phyloP scores from a whole-genome alignment of 2,329 filamentous ascomycete species.

The Paecilomyces formosus region DNA sequence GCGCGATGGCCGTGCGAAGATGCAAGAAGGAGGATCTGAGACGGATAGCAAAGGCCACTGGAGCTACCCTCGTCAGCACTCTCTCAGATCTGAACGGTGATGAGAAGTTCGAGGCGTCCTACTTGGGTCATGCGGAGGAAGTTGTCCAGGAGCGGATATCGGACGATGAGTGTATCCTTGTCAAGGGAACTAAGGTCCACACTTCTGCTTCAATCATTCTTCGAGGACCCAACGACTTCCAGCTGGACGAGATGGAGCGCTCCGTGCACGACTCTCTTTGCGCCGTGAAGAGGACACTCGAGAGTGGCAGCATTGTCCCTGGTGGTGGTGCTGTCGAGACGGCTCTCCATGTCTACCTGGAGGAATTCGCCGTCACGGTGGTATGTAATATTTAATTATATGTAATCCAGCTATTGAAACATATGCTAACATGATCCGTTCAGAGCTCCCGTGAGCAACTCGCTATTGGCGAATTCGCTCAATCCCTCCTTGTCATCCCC shows the following conservation, averaged over 20 bases:
- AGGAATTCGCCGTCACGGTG: constrained; percentile 96
- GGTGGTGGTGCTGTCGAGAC: constrained; percentile 96
- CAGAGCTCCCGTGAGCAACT: constrained; percentile 89
- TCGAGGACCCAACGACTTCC: constrained; percentile 90
- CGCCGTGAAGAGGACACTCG: constrained; percentile 92
- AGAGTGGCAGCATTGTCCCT: constrained; percentile 93
- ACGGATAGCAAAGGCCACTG: constrained; percentile 91
- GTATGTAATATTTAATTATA: constrained; percentile 40
- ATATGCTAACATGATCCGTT: constrained; percentile 1
- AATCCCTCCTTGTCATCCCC: constrained; percentile 86
- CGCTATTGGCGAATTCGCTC: constrained; percentile 94
- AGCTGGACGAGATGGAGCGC: constrained; percentile 97
- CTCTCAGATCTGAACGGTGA: constrained; percentile 96
- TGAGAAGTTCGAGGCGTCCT: constrained; percentile 87
- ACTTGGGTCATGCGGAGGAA: constrained; percentile 86
- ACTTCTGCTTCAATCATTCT: constrained; percentile 94
- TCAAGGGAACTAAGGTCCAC: constrained; percentile 92
- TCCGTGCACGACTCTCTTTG: constrained; percentile 95
- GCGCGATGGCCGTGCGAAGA: constrained; percentile 88
- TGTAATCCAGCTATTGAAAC: neutral
- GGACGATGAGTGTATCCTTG: constrained; percentile 94
- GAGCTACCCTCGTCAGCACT: constrained; percentile 85
- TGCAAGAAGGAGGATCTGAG: constrained; percentile 98
- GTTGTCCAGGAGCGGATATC: constrained; percentile 98
- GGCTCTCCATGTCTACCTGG: constrained; percentile 97